Evolutionary conservation across 164 flowering plant species (phyloP), one percentile per base, ranked within the genome.

Genomic region (Chimonanthus salicifolius): DNA sequence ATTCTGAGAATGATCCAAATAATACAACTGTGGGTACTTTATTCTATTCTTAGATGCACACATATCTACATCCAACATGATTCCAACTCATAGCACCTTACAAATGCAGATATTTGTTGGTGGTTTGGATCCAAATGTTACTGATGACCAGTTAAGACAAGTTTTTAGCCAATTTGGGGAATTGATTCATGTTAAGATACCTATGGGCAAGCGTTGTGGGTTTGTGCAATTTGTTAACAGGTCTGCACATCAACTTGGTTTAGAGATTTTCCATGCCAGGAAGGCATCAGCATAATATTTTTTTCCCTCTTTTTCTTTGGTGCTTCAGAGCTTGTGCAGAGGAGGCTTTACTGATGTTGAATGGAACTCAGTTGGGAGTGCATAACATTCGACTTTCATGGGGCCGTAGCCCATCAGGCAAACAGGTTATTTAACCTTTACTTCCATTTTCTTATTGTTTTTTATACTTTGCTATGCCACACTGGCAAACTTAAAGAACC

Each of bases 161-260:
- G 82, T 86, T 16, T 94, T 94, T 72, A 69, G 89, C 72, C 86
- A 86, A 71, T 90, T 81, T 81, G 97, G 97, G 7, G 87, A 88
- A 65, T 69, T 94, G 47, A 80, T 88, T 16, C 93, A 89, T 80
- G 97, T 94, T 68, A 94, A 94, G 78, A 91, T 94, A 71, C 98
- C 98, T 9, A 73, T 81, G 7, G 96, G 96, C 76, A 94, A 94
- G 72, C 81, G 96, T 48, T 94, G 98, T 79, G 98, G 97, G 3
- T 92, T 94, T 86, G 98, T 94, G 75, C 97, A 94, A 72, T 94
- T 85, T 85, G 85, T 88, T 68, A 88, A 85, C 68, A 89, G 94
- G 98, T 33, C 33, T 89, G 78, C 62, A 7, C 49, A 21, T 21
- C 10, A 33, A 33, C 33, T 33, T 33, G 33, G 33, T 33, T 33